Conservation (phyloP, 2,329 filamentous ascomycete genomes). For the Alternaria gaisen region DNA sequence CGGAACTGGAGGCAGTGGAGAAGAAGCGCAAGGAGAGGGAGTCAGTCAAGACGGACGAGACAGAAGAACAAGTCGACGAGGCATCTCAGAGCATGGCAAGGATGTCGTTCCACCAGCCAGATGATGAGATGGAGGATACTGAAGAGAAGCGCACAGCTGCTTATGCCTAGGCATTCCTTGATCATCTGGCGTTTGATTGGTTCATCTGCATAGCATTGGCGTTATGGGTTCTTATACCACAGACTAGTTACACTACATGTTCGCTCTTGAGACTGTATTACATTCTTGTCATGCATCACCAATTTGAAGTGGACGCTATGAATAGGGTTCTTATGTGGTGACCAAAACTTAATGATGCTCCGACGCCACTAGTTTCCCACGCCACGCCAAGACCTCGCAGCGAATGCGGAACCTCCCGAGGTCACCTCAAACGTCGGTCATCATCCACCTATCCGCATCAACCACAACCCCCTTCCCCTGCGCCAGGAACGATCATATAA, state of each 20-base stretch:
- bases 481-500: conserved; percentile 10
- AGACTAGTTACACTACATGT: background rate
- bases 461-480: conserved; percentile 5
- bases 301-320: background rate
- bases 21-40: conserved; percentile 46
- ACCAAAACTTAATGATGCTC: background rate
- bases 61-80: conserved; percentile 26
- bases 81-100: conserved; percentile 28
- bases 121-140: conserved; percentile 33
- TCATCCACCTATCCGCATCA: conserved; percentile 16
- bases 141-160: conserved; percentile 20
- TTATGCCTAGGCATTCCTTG: conserved; percentile 21
- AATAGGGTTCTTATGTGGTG: background rate
- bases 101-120: conserved; percentile 29
- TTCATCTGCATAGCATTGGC: conserved; percentile 32
- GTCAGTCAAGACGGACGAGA: conserved; percentile 6
- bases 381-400: conserved; percentile 22
- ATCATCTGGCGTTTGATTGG: background rate
- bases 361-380: conserved; percentile 14
- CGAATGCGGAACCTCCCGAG: conserved; percentile 13
- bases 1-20: conserved; percentile 46
- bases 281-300: background rate
- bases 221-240: conserved; percentile 14
- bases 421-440: conserved; percentile 2
- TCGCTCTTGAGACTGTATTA: background rate